Percentiles rank a stretch among this genome's conserved stretches.
Evolutionary conservation across 345 rosid species (phyloP).

Genomic region (Populus euphratica): DNA sequence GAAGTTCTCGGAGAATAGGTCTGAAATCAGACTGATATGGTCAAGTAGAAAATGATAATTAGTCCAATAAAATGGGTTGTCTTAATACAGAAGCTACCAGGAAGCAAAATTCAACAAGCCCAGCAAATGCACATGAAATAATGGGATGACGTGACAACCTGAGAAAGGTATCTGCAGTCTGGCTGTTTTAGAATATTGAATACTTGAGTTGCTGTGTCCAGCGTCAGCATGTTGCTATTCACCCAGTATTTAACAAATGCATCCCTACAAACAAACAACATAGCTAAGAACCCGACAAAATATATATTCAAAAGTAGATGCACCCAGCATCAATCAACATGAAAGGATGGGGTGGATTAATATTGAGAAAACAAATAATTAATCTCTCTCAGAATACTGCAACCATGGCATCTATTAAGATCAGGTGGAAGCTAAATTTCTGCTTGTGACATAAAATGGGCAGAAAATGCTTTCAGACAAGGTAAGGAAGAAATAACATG

Average conservation of each 20-base stretch:
- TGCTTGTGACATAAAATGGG: not conserved
- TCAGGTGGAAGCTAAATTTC: not conserved
- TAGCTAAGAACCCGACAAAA: not conserved
- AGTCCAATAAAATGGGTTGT: slow-evolving; percentile 4
- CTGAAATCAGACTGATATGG: slow-evolving; percentile 65
- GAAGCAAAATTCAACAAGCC: slow-evolving; percentile 1
- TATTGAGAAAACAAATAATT: slow-evolving; percentile 1
- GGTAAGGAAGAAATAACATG: not conserved
- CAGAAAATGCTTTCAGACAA: not conserved
- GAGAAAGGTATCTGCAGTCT: slow-evolving; percentile 58
- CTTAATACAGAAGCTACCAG: not conserved
- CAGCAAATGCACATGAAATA: not conserved
- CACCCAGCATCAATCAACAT: not conserved
- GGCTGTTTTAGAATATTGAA: slow-evolving; percentile 71
- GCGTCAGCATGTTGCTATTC: slow-evolving; percentile 57
- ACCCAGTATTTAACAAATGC: slow-evolving; percentile 73
- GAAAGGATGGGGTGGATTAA: not conserved
- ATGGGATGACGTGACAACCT: slow-evolving; percentile 42
- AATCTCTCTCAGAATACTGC: not conserved
- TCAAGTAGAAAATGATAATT: not conserved
- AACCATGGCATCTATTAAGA: not conserved
- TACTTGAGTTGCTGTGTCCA: slow-evolving; percentile 65
- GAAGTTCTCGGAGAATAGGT: slow-evolving; percentile 72
- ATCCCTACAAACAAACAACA: slow-evolving; percentile 46
- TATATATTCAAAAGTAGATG: not conserved